Percentiles rank a stretch among this genome's conserved stretches.
Conservation (phyloP, 495 filamentous ascomycete genomes). For the Xylaria bambusicola region DNA sequence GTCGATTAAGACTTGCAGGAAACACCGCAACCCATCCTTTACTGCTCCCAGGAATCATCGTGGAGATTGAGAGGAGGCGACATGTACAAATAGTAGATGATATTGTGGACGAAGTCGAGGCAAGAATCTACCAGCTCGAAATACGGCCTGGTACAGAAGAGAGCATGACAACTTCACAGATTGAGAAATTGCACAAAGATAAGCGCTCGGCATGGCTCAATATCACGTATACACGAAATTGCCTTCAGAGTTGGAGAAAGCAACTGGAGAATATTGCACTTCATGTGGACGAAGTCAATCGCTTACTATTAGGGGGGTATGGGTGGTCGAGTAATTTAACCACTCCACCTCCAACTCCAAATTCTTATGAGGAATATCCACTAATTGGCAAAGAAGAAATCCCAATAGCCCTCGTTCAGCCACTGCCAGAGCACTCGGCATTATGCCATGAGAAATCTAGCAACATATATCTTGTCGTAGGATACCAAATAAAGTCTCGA, state of each 20-base stretch:
- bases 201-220: not conserved
- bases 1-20: not conserved
- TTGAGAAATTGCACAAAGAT: not conserved
- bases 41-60: not conserved
- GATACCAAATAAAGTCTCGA: not conserved
- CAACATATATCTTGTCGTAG: too few species aligned
- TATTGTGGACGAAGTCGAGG: not conserved
- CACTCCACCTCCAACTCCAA: not conserved
- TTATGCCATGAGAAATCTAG: too few species aligned
- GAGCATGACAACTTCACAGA: not conserved
- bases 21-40: not conserved
- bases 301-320: too few species aligned
- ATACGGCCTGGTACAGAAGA: not conserved
- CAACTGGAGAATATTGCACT: not conserved
- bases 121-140: not conserved
- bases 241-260: not conserved
- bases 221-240: not conserved
- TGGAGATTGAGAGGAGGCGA: not conserved
- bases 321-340: not conserved
- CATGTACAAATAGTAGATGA: not conserved
- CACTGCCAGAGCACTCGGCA: not conserved
- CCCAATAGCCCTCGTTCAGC: too few species aligned
- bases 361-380: not conserved
- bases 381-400: too few species aligned
- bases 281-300: too few species aligned